Conservation (phyloP, 345 rosid species). For the Hypericum perforatum region DNA sequence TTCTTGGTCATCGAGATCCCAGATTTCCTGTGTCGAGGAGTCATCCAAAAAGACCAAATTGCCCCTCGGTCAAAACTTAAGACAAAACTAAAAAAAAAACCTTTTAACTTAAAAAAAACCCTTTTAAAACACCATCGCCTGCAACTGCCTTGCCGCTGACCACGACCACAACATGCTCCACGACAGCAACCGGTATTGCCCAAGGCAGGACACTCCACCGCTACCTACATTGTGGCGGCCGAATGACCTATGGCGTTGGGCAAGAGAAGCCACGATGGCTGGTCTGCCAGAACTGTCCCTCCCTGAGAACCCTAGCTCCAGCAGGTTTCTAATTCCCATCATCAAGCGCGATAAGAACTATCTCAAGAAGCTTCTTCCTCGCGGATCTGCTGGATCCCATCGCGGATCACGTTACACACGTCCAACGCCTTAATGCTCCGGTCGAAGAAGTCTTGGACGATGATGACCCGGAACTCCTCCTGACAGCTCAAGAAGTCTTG, state of each 20-base stretch:
- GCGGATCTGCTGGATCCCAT: conserved; percentile 37
- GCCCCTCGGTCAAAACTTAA: too few species aligned
- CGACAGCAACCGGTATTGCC: conserved; percentile 73
- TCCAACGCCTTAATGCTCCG: conserved; percentile 38
- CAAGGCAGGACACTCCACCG: conserved; percentile 32
- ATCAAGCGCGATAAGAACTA: conserved; percentile 42
- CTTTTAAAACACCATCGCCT: conserved; percentile 66
- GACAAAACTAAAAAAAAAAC: too few species aligned
- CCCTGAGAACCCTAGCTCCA: too few species aligned
- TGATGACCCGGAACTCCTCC: conserved; percentile 51
- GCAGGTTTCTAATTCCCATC: conserved; percentile 18
- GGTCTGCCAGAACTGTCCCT: conserved; percentile 83
- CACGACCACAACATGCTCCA: conserved; percentile 97
- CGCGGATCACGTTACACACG: conserved; percentile 39
- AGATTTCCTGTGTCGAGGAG: too few species aligned
- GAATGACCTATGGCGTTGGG: conserved; percentile 78
- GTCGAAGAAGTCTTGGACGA: conserved; percentile 28
- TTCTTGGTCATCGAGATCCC: too few species aligned
- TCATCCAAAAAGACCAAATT: too few species aligned
- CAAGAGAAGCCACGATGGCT: conserved; percentile 27
- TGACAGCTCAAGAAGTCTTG: conserved; percentile 48
- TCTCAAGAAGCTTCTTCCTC: conserved; percentile 36
- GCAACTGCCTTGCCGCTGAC: conserved; percentile 91
- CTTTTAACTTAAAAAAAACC: too few species aligned
- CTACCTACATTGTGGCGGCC: conserved; percentile 34